A percentile compares a stretch with the other conserved stretches of the same genome.
Conservation (phyloP, 306 rosid species). For the Quercus glauca region DNA sequence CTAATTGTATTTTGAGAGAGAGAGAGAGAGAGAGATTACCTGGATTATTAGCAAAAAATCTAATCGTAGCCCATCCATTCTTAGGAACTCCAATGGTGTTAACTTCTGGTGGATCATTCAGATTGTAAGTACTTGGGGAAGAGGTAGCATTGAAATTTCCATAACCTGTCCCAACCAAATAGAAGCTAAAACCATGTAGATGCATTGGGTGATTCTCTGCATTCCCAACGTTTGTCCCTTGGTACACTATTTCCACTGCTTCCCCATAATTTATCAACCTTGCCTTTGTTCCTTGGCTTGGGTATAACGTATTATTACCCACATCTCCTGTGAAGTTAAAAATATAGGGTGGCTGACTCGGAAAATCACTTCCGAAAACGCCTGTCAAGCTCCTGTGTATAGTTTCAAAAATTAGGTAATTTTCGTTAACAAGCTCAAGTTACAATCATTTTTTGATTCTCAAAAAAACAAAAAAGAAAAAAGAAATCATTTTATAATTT, state of each 20-base stretch:
- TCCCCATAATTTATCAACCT: slow-evolving; percentile 23
- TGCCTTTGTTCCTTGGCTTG: slow-evolving; percentile 29
- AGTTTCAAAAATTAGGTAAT: not conserved
- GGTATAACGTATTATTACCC: not conserved
- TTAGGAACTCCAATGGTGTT: slow-evolving; percentile 33
- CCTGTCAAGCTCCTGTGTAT: slow-evolving; percentile 24
- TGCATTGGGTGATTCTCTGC: slow-evolving; percentile 53
- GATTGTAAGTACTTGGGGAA: slow-evolving; percentile 23
- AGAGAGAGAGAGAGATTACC: slow-evolving; percentile 9
- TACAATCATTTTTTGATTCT: too few species aligned
- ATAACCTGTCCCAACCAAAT: slow-evolving; percentile 31
- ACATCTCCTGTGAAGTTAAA: slow-evolving; percentile 42
- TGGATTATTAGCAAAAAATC: slow-evolving; percentile 41
- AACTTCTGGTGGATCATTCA: slow-evolving; percentile 29
- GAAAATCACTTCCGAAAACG: slow-evolving; percentile 26
- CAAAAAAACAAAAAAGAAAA: too few species aligned
- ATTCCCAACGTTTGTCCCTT: slow-evolving; percentile 31
- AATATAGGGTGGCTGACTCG: slow-evolving; percentile 11
- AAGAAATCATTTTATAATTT: too few species aligned
- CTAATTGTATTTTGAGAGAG: not conserved
- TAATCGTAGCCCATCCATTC: slow-evolving; percentile 40
- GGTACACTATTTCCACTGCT: slow-evolving; percentile 41
- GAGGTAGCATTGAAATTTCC: slow-evolving; percentile 23
- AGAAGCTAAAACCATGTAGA: slow-evolving; percentile 49
- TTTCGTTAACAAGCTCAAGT: too few species aligned